A percentile compares a stretch with the other conserved stretches of the same genome.
Conservation (phyloP, 257 asterid genomes). For the Rhazya stricta region DNA sequence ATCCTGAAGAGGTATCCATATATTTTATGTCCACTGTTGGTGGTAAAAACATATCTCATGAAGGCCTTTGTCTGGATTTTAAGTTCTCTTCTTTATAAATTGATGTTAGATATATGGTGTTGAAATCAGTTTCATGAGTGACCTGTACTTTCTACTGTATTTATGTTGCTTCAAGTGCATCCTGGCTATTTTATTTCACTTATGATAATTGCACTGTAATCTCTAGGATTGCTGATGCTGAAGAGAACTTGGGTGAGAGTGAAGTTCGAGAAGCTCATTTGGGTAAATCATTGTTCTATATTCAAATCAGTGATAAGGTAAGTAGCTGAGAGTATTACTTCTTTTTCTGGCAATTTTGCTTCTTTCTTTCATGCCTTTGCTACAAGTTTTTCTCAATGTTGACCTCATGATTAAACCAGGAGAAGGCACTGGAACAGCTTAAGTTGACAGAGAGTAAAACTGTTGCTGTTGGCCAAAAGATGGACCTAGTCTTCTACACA, state of each 20-base stretch:
- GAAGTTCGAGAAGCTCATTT: slow-evolving; percentile 97
- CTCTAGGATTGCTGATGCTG: slow-evolving; percentile 86
- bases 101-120: background rate
- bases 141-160: background rate
- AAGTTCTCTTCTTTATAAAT: background rate
- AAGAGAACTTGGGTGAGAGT: slow-evolving; percentile 91
- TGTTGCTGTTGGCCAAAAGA: slow-evolving; percentile 97
- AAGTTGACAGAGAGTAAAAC: slow-evolving; percentile 88
- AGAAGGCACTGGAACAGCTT: slow-evolving; percentile 91
- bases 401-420: slow-evolving; percentile 42
- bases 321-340: slow-evolving; percentile 1
- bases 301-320: slow-evolving; percentile 80
- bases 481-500: slow-evolving; percentile 89
- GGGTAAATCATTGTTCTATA: slow-evolving; percentile 72
- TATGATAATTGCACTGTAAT: slow-evolving; percentile 14
- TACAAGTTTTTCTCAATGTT: slow-evolving; percentile 9
- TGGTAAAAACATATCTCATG: too few species aligned
- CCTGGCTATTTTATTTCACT: background rate
- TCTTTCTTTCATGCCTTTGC: background rate
- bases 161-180: background rate
- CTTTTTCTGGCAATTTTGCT: background rate
- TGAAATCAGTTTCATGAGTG: background rate
- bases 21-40: background rate
- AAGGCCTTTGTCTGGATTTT: too few species aligned
- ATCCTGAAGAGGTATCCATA: background rate